phyloP scores from a whole-genome alignment of 805 yeast genomes.

The Priceomyces fermenticarens region DNA sequence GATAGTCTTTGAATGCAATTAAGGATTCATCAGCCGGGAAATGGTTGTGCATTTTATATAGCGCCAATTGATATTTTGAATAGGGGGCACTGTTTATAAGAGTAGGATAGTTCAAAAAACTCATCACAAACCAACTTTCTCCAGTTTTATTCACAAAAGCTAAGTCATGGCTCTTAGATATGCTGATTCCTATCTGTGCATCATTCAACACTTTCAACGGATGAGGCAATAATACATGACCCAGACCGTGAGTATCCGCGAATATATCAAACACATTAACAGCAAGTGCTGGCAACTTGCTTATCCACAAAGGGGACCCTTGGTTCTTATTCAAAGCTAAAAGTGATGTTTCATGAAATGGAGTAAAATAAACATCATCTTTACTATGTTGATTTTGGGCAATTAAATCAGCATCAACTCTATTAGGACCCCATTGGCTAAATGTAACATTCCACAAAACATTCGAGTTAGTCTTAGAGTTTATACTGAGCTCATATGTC shows the following conservation, averaged over 20 bases:
- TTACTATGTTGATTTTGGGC: slow-evolving; percentile 44
- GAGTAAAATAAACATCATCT: slow-evolving; percentile 78
- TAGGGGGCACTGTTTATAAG: slow-evolving; percentile 76
- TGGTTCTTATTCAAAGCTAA: slow-evolving; percentile 68
- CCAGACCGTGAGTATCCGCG: slow-evolving; percentile 16
- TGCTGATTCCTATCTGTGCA: slow-evolving; percentile 22
- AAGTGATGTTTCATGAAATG: slow-evolving; percentile 76
- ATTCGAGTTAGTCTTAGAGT: slow-evolving; percentile 58
- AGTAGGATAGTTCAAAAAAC: slow-evolving; percentile 74
- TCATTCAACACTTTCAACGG: slow-evolving; percentile 49
- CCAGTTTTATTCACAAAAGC: slow-evolving; percentile 70
- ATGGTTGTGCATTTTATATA: slow-evolving; percentile 23
- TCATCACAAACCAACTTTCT: slow-evolving; percentile 81
- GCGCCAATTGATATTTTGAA: slow-evolving; percentile 54
- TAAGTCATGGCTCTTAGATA: slow-evolving; percentile 22
- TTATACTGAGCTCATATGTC: slow-evolving; percentile 70
- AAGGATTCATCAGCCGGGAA: slow-evolving; percentile 9
- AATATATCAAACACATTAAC: slow-evolving; percentile 80
- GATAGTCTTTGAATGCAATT: neutral
- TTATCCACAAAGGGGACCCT: slow-evolving; percentile 79
- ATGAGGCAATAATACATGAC: slow-evolving; percentile 62
- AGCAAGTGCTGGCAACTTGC: slow-evolving; percentile 66
- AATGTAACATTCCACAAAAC: slow-evolving; percentile 81
- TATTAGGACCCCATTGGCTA: slow-evolving; percentile 89
- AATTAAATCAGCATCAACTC: slow-evolving; percentile 61